Base-by-base conservation (phyloP, 2,329 filamentous ascomycete genomes). In the Fusarium stilboides region DNA sequence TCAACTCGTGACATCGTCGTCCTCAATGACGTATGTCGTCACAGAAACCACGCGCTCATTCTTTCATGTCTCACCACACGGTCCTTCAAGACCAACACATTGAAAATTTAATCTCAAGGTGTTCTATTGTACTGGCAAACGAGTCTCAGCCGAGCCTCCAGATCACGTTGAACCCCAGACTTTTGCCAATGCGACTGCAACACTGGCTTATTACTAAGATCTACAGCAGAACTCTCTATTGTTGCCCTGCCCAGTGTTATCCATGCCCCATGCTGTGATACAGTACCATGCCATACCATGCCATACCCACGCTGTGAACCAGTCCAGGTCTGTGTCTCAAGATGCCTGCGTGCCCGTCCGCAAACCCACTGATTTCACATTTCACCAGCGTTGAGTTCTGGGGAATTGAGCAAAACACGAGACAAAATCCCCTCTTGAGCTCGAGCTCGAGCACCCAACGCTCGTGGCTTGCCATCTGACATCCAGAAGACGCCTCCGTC, bases 21-120 rank as follows among this genome's bases (percentile, higher is more conserved):
- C 58, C 44, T 62, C 63, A 74, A 73, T 73, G 71, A 73, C 71
- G 71, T 73, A 74, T 50, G 69, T 74, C 69, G 71, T 70, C 71
- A 69, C 62, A 69, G 71, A 63, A 73, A 73, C 71, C 69, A 73
- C 61, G 71, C 64, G 57, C 69, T 56, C 70, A 70, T 73, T 72
- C 69, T 72, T 70, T 51, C 61, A 44, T 60, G 71, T 73, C 71
- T 73, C 71, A 73, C 68, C 70, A 73, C 65, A 39, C 57, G 22
- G 17, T 37, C 36, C 57, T 51, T 59, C 28, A 13, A 8, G 42
- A 45, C 15, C 37, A 53, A 45, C 39, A 43, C 37, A 33, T 12
- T 20, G 26, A 28, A 22, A 52, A 45, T 26, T 15, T 13, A 28
- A 45, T 40, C 40, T 46, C 20, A 20, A 56, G 40, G 45, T 42